Evolutionary conservation across 768 basidiomycete genomes (phyloP).

Genomic region (Leccinum variicolor): DNA sequence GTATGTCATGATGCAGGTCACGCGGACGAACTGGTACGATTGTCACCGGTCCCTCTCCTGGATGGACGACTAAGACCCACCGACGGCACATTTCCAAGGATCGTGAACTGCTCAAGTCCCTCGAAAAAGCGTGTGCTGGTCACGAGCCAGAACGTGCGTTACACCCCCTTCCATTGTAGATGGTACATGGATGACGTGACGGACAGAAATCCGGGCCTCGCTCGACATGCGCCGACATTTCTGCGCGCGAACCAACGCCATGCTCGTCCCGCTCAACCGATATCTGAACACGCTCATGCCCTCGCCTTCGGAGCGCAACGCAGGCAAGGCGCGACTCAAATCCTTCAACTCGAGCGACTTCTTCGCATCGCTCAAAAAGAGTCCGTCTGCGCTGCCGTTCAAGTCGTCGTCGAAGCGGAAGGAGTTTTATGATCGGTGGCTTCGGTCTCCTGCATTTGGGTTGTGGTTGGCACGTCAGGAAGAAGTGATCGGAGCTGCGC

Average conservation of each 20-base stretch:
- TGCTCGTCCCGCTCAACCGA: constrained; percentile 86
- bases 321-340: constrained; percentile 44
- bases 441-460: constrained; percentile 74
- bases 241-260: constrained; percentile 75
- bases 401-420: constrained; percentile 58
- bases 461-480: constrained; percentile 79
- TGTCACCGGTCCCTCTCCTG: constrained; percentile 53
- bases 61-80: constrained; percentile 78
- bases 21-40: constrained; percentile 3
- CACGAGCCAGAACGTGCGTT: constrained; percentile 51
- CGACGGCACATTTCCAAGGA: constrained; percentile 87
- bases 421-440: constrained; percentile 77
- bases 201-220: constrained; percentile 57
- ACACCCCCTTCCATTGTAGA: background rate
- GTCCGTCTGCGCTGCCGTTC: constrained; percentile 74
- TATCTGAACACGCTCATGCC: constrained; percentile 90
- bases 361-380: constrained; percentile 65
- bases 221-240: constrained; percentile 77
- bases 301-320: constrained; percentile 46
- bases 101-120: constrained; percentile 60
- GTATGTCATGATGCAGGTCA: background rate
- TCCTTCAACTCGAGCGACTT: constrained; percentile 71
- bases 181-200: background rate
- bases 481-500: constrained; percentile 52
- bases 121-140: constrained; percentile 60